Evolutionary conservation across 1,139 yeast genomes (phyloP).

Genomic region (Neolecta irregularis): DNA sequence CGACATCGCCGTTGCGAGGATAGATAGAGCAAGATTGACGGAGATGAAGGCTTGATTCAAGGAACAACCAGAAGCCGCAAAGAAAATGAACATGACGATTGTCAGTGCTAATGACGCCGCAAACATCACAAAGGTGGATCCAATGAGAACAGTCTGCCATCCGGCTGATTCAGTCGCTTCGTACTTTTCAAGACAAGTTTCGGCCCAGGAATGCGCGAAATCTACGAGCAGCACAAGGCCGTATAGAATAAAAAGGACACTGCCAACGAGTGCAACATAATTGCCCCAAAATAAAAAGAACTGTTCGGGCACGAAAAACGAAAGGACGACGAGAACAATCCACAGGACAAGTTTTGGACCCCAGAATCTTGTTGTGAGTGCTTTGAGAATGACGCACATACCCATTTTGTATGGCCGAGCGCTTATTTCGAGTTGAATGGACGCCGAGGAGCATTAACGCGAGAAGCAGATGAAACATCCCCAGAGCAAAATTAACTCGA

Average conservation of each 20-base stretch:
- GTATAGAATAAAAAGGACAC: conserved; percentile 71
- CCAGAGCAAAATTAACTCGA: conserved; percentile 77
- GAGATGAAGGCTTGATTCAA: conserved; percentile 85
- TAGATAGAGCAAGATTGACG: conserved; percentile 49
- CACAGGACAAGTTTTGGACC: conserved; percentile 53
- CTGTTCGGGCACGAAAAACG: conserved; percentile 71
- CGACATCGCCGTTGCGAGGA: conserved; percentile 54
- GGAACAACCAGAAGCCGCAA: conserved; percentile 70
- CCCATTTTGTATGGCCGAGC: conserved; percentile 78
- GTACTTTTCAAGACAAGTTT: conserved; percentile 77
- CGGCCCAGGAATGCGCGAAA: conserved; percentile 99
- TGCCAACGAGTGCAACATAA: conserved; percentile 68
- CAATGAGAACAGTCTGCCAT: conserved; percentile 70
- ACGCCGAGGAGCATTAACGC: conserved; percentile 59
- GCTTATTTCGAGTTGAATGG: conserved; percentile 59
- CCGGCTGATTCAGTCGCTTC: conserved; percentile 39
- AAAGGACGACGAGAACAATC: conserved; percentile 39
- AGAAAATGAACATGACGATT: conserved; percentile 58
- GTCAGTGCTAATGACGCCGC: conserved; percentile 56
- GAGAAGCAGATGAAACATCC: conserved; percentile 55
- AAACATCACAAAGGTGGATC: conserved; percentile 82
- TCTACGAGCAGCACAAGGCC: conserved; percentile 85
- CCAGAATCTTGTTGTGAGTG: conserved; percentile 40
- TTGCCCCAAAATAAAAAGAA: conserved; percentile 87
- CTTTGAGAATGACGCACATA: conserved; percentile 11